Conservation (phyloP, 805 yeast species). For the Ogataea kodamae region DNA sequence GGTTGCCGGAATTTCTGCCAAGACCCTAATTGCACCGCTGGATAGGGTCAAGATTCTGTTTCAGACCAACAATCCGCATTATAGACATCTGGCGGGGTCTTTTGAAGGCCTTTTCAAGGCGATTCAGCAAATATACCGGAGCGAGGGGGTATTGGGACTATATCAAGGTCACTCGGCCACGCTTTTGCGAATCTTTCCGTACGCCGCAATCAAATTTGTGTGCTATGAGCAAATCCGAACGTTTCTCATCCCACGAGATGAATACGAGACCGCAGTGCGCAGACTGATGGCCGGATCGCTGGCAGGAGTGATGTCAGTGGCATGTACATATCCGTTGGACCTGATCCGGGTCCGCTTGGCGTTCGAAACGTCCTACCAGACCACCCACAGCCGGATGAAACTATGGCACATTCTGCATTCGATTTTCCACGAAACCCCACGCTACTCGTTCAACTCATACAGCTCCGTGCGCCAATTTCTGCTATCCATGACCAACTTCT, state of each 20-base stretch:
- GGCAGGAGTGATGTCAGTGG: conserved; percentile 84
- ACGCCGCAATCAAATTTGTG: conserved; percentile 95
- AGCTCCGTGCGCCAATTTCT: conserved; percentile 31
- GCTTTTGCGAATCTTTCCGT: conserved; percentile 84
- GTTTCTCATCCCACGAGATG: conserved; percentile 68
- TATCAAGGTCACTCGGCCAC: conserved; percentile 97
- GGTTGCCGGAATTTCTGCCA: conserved; percentile 92
- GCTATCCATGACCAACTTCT: conserved; percentile 61
- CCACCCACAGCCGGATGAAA: conserved; percentile 30
- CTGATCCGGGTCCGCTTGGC: conserved; percentile 88
- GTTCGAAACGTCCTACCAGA: conserved; percentile 59
- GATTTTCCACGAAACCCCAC: conserved; percentile 34
- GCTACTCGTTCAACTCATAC: conserved; percentile 29
- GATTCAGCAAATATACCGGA: conserved; percentile 55
- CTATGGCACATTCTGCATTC: conserved; percentile 28
- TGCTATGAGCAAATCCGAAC: conserved; percentile 91
- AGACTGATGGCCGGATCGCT: conserved; percentile 85
- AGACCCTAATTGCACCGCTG: conserved; percentile 90
- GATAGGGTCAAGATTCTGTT: conserved; percentile 93
- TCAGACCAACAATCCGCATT: conserved; percentile 93
- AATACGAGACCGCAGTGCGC: conserved; percentile 75
- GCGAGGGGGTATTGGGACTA: conserved; percentile 76
- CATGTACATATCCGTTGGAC: conserved; percentile 89
- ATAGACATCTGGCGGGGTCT: conserved; percentile 74
- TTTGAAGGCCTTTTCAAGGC: conserved; percentile 75